These are phyloP conservation scores for Plectosphaerella plurivora DNA, from an alignment of 2,329 filamentous ascomycete species.

Conservation along the genomic window DNA sequence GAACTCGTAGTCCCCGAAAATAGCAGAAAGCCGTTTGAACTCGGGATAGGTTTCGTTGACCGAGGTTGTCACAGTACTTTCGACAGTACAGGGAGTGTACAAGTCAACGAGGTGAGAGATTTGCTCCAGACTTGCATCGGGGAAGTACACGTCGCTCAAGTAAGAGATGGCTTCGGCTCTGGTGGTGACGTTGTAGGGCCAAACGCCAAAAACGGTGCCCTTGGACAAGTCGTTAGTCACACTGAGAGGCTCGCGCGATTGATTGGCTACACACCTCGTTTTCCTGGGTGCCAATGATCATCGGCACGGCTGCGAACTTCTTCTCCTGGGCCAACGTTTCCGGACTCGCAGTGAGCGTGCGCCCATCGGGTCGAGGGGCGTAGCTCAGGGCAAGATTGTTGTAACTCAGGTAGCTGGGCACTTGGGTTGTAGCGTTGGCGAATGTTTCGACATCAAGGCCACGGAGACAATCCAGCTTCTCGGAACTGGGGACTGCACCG, in stretches of 20 bases:
- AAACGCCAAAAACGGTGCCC: constrained; percentile 69
- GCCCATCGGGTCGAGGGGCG: constrained; percentile 68
- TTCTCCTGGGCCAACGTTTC: constrained; percentile 51
- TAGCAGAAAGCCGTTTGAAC: constrained; percentile 71
- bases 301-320: constrained; percentile 42
- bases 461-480: constrained; percentile 65
- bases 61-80: constrained; percentile 64
- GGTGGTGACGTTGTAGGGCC: constrained; percentile 64
- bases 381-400: constrained; percentile 67
- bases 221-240: too few relatives aligned
- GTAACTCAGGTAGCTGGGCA: constrained; percentile 65
- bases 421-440: constrained; percentile 63
- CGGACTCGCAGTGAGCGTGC: constrained; percentile 55
- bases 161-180: constrained; percentile 58
- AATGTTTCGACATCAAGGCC: constrained; percentile 53
- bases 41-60: constrained; percentile 72
- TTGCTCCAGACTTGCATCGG: constrained; percentile 42
- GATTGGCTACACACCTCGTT: too few relatives aligned
- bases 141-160: constrained; percentile 56
- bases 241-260: too few relatives aligned
- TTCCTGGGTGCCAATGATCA: constrained; percentile 68
- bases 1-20: constrained; percentile 72
- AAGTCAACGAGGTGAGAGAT: constrained; percentile 54
- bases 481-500: constrained; percentile 37
- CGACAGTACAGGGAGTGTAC: constrained; percentile 52